Evolutionary conservation across 2,329 filamentous ascomycete species (phyloP).

Genomic region (Cladosporium oxysporum): DNA sequence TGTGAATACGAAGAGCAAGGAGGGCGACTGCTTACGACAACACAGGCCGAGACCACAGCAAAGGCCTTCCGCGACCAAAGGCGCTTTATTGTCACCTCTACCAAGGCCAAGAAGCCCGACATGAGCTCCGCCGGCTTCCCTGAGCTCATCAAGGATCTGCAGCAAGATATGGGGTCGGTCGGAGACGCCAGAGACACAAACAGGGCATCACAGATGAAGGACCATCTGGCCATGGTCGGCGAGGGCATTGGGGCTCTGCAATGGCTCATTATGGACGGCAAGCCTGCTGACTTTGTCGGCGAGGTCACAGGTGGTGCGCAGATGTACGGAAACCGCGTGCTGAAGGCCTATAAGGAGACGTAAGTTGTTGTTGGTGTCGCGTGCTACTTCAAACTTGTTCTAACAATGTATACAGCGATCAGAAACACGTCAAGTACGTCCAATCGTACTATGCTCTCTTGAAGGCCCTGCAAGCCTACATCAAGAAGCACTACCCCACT

Average conservation of each 20-base stretch:
- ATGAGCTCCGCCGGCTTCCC: conserved; percentile 68
- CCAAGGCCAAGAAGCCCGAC: conserved; percentile 90
- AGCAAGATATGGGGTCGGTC: conserved; percentile 76
- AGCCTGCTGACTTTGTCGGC: conserved; percentile 81
- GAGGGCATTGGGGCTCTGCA: conserved; percentile 87
- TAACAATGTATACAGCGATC: conserved; percentile 58
- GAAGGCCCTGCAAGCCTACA: conserved; percentile 77
- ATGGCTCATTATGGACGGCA: conserved; percentile 83
- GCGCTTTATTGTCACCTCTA: conserved; percentile 82
- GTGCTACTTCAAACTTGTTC: not conserved
- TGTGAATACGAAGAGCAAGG: not conserved
- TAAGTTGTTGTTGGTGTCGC: conserved; percentile 42
- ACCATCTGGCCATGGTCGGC: conserved; percentile 81
- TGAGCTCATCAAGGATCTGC: conserved; percentile 82
- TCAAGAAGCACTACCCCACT: conserved; percentile 76
- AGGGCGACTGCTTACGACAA: not conserved
- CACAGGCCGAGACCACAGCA: conserved; percentile 46
- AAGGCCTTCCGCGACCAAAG: conserved; percentile 80
- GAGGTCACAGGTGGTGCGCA: conserved; percentile 82
- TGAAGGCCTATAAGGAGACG: conserved; percentile 88
- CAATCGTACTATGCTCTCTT: conserved; percentile 92
- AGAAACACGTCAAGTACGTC: conserved; percentile 81
- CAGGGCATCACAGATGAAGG: conserved; percentile 71
- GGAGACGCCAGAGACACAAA: conserved; percentile 81
- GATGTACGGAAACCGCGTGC: conserved; percentile 91